phyloP scores from a whole-genome alignment of 208 protist genomes.

The Jaenimonas drosophilae region DNA sequence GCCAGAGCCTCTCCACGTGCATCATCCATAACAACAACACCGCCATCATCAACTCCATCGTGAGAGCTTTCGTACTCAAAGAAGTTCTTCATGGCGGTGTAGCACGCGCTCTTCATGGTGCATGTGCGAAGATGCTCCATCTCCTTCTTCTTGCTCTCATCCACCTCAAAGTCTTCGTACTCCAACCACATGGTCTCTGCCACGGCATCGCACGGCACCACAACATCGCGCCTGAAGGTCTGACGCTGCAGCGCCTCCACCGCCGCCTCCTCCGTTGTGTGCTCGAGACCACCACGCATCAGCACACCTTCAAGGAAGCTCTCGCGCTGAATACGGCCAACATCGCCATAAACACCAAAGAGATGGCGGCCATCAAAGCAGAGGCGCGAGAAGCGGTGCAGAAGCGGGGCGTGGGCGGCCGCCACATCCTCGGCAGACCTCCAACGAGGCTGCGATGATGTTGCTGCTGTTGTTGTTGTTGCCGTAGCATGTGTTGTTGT shows the following conservation, averaged over 20 bases:
- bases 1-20: slow-evolving; percentile 3
- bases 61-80: slow-evolving; percentile 3
- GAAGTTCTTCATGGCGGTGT: slow-evolving; percentile 1
- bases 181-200: slow-evolving; percentile 12
- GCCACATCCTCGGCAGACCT: neutral
- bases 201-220: slow-evolving; percentile 22
- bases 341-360: neutral
- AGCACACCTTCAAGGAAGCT: neutral
- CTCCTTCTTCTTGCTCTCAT: slow-evolving; percentile 33
- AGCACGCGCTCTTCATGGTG: slow-evolving; percentile 11
- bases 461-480: no score
- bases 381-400: neutral
- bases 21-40: neutral
- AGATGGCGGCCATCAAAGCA: neutral
- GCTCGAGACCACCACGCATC: no score
- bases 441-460: no score
- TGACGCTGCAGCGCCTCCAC: slow-evolving; percentile 48
- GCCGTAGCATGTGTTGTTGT: no score
- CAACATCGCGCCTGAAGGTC: slow-evolving; percentile 57
- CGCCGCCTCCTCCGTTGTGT: neutral
- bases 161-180: slow-evolving; percentile 56
- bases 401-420: neutral
- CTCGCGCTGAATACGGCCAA: neutral
- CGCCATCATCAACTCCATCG: neutral
- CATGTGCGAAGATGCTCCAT: slow-evolving; percentile 14